Conservation (phyloP, 2,329 filamentous ascomycete species). For the Furcasterigmium sp. region DNA sequence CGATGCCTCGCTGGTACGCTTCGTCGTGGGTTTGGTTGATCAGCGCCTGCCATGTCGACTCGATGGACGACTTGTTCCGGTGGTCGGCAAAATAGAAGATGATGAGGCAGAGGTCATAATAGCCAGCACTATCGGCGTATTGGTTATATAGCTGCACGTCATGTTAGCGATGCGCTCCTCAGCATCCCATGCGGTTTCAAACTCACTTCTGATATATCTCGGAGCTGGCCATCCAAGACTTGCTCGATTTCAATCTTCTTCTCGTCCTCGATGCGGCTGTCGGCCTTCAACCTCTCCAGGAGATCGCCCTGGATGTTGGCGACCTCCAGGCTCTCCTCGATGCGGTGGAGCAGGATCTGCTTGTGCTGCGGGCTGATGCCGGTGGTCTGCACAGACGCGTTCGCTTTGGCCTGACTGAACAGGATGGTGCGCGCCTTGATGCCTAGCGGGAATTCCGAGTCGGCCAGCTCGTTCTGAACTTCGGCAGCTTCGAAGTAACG, state of each 20-base stretch:
- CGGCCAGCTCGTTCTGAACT: constrained; percentile 78
- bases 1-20: constrained; percentile 34
- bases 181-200: background rate
- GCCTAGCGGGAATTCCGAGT: constrained; percentile 73
- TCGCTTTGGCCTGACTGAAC: constrained; percentile 84
- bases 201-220: constrained; percentile 70
- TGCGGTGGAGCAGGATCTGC: constrained; percentile 78
- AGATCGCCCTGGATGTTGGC: constrained; percentile 94
- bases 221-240: constrained; percentile 72
- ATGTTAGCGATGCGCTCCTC: constrained; percentile 7
- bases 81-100: constrained; percentile 93
- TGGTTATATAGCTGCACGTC: constrained; percentile 73
- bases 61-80: constrained; percentile 79
- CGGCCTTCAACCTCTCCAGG: constrained; percentile 68
- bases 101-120: constrained; percentile 88
- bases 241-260: constrained; percentile 59
- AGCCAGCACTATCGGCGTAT: constrained; percentile 85
- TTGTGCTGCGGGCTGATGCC: constrained; percentile 75
- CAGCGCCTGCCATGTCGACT: constrained; percentile 76
- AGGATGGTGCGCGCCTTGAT: constrained; percentile 85
- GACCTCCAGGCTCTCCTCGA: constrained; percentile 82
- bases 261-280: constrained; percentile 61
- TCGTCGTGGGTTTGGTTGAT: constrained; percentile 67
- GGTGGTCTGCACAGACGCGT: constrained; percentile 77
- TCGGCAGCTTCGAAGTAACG: constrained; percentile 82